Conservation (phyloP, 345 rosid species). For the Populus ilicifolia region DNA sequence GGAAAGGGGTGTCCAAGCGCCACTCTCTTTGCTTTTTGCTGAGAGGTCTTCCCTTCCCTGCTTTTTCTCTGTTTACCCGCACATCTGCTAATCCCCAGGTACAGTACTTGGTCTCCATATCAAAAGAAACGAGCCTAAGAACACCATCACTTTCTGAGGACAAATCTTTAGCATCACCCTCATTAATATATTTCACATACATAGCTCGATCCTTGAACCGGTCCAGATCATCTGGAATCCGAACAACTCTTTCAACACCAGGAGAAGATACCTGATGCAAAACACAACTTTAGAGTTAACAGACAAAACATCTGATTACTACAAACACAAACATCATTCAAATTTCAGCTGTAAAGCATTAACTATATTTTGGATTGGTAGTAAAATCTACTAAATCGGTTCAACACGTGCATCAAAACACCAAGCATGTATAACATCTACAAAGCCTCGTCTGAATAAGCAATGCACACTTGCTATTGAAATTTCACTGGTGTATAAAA, state of each 20-base stretch:
- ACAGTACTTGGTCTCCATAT: constrained; percentile 52
- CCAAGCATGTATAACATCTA: background rate
- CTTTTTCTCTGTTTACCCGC: constrained; percentile 73
- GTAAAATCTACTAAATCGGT: background rate
- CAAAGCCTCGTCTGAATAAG: background rate
- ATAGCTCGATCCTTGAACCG: constrained; percentile 72
- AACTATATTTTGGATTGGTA: background rate
- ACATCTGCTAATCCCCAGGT: constrained; percentile 85
- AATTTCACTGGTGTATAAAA: background rate
- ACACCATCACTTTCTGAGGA: constrained; percentile 59
- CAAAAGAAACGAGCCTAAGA: constrained; percentile 62
- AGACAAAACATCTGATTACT: background rate
- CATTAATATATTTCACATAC: constrained; percentile 52
- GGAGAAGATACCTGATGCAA: constrained; percentile 77
- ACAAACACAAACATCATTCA: constrained; percentile 4
- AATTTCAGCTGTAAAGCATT: background rate
- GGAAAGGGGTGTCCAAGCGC: constrained; percentile 63
- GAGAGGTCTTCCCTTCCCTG: constrained; percentile 90
- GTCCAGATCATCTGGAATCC: constrained; percentile 73
- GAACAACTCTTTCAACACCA: constrained; percentile 75
- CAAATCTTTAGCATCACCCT: constrained; percentile 17
- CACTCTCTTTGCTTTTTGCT: constrained; percentile 81
- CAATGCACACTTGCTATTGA: background rate
- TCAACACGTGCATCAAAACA: background rate
- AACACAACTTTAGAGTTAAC: background rate